Evolutionary conservation across 108 stramenopile genomes (phyloP).

Genomic region (Skeletonema menzelii): DNA sequence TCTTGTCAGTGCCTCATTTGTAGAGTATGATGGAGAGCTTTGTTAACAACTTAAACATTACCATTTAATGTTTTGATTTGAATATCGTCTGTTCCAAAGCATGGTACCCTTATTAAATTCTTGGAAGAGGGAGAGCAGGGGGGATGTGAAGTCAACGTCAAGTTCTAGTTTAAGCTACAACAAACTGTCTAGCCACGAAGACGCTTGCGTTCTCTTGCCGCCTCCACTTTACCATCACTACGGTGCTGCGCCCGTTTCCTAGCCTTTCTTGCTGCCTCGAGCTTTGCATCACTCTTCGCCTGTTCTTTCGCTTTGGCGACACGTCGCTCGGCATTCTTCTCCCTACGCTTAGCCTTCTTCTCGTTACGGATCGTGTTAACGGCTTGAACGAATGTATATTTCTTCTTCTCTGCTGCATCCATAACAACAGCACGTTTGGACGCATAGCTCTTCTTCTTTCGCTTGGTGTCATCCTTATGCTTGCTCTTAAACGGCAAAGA

Average conservation of each 20-base stretch:
- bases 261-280: constrained; percentile 60
- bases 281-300: constrained; percentile 69
- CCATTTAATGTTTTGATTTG: not conserved
- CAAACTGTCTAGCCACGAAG: constrained; percentile 7
- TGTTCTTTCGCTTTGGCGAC: constrained; percentile 60
- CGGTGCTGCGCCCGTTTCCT: constrained; percentile 84
- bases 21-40: constrained; percentile 1
- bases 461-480: constrained; percentile 80
- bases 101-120: too few relatives aligned
- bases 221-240: constrained; percentile 76
- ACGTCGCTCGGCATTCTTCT: constrained; percentile 63
- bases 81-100: not conserved
- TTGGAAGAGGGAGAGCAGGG: not conserved
- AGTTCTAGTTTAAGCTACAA: not conserved
- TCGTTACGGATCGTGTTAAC: constrained; percentile 86
- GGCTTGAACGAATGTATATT: constrained; percentile 80
- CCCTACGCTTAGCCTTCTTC: constrained; percentile 71
- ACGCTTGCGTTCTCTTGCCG: constrained; percentile 65
- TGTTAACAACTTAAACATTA: constrained; percentile 2
- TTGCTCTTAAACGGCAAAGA: constrained; percentile 92
- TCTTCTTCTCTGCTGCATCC: constrained; percentile 81
- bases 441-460: constrained; percentile 78
- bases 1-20: not conserved
- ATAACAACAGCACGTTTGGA: constrained; percentile 82
- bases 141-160: not conserved